Conservation (phyloP, 2,329 filamentous ascomycete genomes). For the Colletotrichum gigasporum region DNA sequence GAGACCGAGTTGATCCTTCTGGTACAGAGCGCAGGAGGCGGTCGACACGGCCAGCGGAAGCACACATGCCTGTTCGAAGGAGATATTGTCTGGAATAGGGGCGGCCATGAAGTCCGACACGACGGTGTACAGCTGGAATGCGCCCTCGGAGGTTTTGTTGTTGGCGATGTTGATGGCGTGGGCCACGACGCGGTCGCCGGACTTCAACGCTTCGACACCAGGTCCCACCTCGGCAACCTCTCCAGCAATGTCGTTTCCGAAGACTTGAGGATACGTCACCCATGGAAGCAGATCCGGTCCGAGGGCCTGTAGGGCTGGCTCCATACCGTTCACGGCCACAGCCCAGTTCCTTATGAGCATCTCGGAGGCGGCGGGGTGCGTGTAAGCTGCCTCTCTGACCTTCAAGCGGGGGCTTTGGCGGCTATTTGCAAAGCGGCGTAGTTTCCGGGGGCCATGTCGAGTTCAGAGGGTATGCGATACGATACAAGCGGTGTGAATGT, state of each 20-base stretch:
- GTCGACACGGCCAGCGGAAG: slow-evolving; percentile 39
- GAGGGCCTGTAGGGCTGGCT: slow-evolving; percentile 38
- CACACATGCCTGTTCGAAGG: slow-evolving; percentile 35
- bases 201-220: slow-evolving; percentile 33
- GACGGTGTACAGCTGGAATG: slow-evolving; percentile 16
- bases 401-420: background rate
- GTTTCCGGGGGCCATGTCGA: slow-evolving; percentile 8
- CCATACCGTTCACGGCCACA: slow-evolving; percentile 39
- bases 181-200: slow-evolving; percentile 36
- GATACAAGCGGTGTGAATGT: no score
- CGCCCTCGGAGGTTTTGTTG: slow-evolving; percentile 5
- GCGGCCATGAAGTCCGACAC: slow-evolving; percentile 36
- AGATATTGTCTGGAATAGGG: slow-evolving; percentile 37
- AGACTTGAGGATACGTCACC: slow-evolving; percentile 25
- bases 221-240: slow-evolving; percentile 35
- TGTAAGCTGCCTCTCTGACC: slow-evolving; percentile 16
- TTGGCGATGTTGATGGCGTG: slow-evolving; percentile 1
- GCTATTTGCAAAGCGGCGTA: slow-evolving; percentile 15
- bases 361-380: slow-evolving; percentile 27
- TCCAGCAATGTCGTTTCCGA: slow-evolving; percentile 35
- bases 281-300: slow-evolving; percentile 34
- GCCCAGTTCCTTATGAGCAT: slow-evolving; percentile 34
- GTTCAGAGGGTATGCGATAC: background rate
- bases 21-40: slow-evolving; percentile 36
- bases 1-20: slow-evolving; percentile 34